Evolutionary conservation across 495 filamentous ascomycete species (phyloP).

Genomic region (Talaromyces nanjingensis): DNA sequence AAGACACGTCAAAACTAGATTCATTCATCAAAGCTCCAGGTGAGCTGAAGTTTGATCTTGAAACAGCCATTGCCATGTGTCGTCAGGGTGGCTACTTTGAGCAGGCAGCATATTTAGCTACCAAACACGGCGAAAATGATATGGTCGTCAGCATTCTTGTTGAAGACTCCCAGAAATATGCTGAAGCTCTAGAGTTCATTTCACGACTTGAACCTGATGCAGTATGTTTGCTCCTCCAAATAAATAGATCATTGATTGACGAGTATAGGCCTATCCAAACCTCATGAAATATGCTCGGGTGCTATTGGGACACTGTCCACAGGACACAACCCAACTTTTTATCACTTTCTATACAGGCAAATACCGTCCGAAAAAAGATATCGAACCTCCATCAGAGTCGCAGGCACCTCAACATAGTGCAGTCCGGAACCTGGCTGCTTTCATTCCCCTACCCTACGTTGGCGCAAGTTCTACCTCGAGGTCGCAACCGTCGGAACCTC

Average conservation of each 20-base stretch:
- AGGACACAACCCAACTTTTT: slow-evolving; percentile 75
- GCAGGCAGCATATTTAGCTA: slow-evolving; percentile 91
- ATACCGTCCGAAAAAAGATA: slow-evolving; percentile 66
- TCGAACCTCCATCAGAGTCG: slow-evolving; percentile 43
- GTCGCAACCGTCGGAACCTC: slow-evolving; percentile 25
- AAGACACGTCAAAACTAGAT: slow-evolving; percentile 91
- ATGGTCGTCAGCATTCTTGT: slow-evolving; percentile 92
- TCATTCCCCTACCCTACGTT: slow-evolving; percentile 86
- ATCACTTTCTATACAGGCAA: slow-evolving; percentile 87
- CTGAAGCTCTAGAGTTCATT: slow-evolving; percentile 84
- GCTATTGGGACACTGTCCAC: slow-evolving; percentile 74
- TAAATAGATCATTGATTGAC: neutral
- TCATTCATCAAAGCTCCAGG: slow-evolving; percentile 94
- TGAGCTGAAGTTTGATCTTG: slow-evolving; percentile 92
- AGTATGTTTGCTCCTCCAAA: slow-evolving; percentile 37
- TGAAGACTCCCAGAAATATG: slow-evolving; percentile 85
- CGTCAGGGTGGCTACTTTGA: slow-evolving; percentile 96
- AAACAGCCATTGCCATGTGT: slow-evolving; percentile 97
- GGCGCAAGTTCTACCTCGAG: slow-evolving; percentile 46
- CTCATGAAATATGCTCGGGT: slow-evolving; percentile 95
- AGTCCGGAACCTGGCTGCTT: slow-evolving; percentile 71
- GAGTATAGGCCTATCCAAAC: slow-evolving; percentile 69
- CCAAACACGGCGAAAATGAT: slow-evolving; percentile 89
- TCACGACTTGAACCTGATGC: slow-evolving; percentile 77
- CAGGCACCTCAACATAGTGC: slow-evolving; percentile 56